Conservation (phyloP, 257 asterid genomes). For the Thymus mandschuricus region DNA sequence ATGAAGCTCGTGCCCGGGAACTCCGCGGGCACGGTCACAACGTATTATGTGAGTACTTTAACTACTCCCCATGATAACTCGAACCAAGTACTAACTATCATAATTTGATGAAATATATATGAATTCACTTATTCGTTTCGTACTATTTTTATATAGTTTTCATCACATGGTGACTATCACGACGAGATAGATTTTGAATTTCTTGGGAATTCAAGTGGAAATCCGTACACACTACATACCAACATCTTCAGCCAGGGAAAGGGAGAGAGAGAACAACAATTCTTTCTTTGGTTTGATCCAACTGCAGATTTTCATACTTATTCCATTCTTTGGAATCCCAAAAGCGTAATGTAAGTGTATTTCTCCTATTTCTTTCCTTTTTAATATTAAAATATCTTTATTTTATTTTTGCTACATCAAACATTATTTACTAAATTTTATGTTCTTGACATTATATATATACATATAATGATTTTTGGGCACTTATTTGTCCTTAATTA, state of each 20-base stretch:
- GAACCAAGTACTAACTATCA: neutral
- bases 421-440: too few relatives aligned
- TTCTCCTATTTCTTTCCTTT: neutral
- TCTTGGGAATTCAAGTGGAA: constrained; percentile 76
- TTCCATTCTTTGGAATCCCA: constrained; percentile 81
- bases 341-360: constrained; percentile 61
- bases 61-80: neutral
- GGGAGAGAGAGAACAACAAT: constrained; percentile 84
- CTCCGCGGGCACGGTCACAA: constrained; percentile 93
- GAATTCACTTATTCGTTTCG: too few relatives aligned
- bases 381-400: neutral
- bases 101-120: too few relatives aligned
- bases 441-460: too few relatives aligned
- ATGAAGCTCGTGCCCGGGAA: constrained; percentile 80
- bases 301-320: constrained; percentile 82
- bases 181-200: constrained; percentile 93
- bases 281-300: constrained; percentile 90
- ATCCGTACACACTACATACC: constrained; percentile 87
- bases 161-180: constrained; percentile 75
- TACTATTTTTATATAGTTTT: constrained; percentile 37
- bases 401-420: neutral
- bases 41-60: constrained; percentile 64
- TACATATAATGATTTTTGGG: too few relatives aligned
- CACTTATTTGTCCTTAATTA: too few relatives aligned
- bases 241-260: constrained; percentile 75